These are phyloP conservation scores for Houttuynia cordata DNA, from an alignment of 164 flowering plant species.

Conservation along the genomic window DNA sequence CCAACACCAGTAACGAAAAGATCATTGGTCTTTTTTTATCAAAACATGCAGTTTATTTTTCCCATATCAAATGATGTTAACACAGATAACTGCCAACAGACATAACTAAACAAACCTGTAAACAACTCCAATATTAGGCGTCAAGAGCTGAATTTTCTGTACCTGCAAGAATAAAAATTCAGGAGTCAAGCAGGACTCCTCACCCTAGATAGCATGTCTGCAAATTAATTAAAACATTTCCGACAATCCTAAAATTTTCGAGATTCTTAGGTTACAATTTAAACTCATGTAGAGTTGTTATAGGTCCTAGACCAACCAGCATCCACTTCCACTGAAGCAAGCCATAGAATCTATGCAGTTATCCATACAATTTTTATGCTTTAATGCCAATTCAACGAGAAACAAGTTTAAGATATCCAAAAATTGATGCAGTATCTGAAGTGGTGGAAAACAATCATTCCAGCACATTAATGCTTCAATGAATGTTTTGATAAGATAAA, in stretches of 20 bases:
- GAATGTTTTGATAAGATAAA: too few relatives aligned
- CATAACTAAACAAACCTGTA: conserved; percentile 48
- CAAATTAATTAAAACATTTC: too few relatives aligned
- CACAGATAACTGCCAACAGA: not conserved
- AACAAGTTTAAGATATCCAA: too few relatives aligned
- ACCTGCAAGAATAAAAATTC: conserved; percentile 35
- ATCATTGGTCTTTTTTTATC: not conserved
- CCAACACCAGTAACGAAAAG: not conserved
- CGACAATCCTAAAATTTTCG: too few relatives aligned
- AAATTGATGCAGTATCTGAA: too few relatives aligned
- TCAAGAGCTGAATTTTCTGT: conserved; percentile 78
- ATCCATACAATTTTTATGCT: not conserved
- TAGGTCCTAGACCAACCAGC: not conserved
- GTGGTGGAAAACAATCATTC: too few relatives aligned
- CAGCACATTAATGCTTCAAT: too few relatives aligned
- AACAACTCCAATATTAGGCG: conserved; percentile 95
- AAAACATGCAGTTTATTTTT: too few relatives aligned
- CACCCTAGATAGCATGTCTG: too few relatives aligned
- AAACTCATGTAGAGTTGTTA: too few relatives aligned
- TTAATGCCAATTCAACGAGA: too few relatives aligned
- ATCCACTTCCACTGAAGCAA: not conserved
- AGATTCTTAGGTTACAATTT: too few relatives aligned
- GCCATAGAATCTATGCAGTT: not conserved
- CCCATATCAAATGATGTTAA: not conserved
- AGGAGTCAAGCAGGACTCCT: not conserved